Evolutionary conservation across 176 grass and related monocot species (phyloP).

Genomic region (Avena atlantica): DNA sequence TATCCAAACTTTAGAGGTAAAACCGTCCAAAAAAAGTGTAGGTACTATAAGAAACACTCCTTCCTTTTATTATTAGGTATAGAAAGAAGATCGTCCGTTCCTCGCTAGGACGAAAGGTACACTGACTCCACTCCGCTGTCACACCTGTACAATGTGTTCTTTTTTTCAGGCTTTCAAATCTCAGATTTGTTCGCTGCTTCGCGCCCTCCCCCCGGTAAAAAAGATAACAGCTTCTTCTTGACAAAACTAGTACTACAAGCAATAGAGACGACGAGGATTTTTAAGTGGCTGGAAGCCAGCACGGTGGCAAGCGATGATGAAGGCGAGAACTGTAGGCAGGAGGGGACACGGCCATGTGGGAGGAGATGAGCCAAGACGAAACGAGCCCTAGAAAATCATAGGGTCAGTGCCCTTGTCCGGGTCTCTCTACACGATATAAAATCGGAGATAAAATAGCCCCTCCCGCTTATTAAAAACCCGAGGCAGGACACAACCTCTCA

Average conservation of each 20-base stretch:
- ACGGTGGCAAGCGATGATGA: slow-evolving; percentile 16
- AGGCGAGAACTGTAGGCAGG: slow-evolving; percentile 34
- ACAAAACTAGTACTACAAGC: slow-evolving; percentile 23
- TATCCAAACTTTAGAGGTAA: no score
- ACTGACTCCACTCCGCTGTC: slow-evolving; percentile 3
- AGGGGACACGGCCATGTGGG: slow-evolving; percentile 53
- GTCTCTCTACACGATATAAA: slow-evolving; percentile 5
- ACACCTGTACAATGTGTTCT: neutral
- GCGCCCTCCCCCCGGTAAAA: slow-evolving; percentile 32
- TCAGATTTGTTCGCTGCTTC: slow-evolving; percentile 45
- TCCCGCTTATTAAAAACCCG: slow-evolving; percentile 12
- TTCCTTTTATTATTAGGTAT: no score
- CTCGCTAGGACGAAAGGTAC: neutral
- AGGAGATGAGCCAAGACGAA: slow-evolving; percentile 27
- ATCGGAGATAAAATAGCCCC: slow-evolving; percentile 6
- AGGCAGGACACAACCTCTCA: slow-evolving; percentile 35
- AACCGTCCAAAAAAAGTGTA: no score
- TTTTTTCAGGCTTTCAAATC: slow-evolving; percentile 33
- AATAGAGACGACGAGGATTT: slow-evolving; percentile 19
- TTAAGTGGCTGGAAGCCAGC: slow-evolving; percentile 25
- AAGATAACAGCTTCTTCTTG: neutral
- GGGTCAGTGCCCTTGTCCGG: slow-evolving; percentile 34
- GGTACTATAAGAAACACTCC: no score
- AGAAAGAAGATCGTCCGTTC: slow-evolving; percentile 17
- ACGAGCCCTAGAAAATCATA: slow-evolving; percentile 38